Evolutionary conservation across 148 eudicot genomes (phyloP).

Genomic region (Euryodendron excelsum): DNA sequence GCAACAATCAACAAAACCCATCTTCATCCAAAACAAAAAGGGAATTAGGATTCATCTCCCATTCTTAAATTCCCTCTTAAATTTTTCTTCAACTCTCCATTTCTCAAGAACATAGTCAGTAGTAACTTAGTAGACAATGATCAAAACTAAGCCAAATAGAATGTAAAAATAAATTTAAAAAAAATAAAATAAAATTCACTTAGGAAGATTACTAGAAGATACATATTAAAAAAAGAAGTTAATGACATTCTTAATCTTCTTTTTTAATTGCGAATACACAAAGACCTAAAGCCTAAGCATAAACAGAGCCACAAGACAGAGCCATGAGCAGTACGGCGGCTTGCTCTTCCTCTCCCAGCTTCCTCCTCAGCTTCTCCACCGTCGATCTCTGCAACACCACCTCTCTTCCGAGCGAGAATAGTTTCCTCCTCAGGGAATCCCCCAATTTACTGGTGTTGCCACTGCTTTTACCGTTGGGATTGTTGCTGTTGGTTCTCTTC

Average conservation of each 20-base stretch:
- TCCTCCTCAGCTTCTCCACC: constrained; percentile 51
- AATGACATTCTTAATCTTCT: neutral
- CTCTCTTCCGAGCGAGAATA: constrained; percentile 54
- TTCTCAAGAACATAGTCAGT: too few species aligned
- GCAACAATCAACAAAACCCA: neutral
- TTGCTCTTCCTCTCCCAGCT: constrained; percentile 77
- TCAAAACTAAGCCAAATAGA: too few species aligned
- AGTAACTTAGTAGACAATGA: too few species aligned
- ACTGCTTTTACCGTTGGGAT: constrained; percentile 17
- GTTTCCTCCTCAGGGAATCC: constrained; percentile 45
- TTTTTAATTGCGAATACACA: neutral
- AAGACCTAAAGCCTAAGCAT: neutral
- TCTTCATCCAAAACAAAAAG: neutral
- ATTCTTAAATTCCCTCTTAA: too few species aligned
- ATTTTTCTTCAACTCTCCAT: too few species aligned
- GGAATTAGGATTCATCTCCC: neutral
- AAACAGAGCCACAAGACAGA: constrained; percentile 26
- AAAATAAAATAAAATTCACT: neutral
- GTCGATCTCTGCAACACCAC: constrained; percentile 69
- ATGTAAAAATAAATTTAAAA: neutral
- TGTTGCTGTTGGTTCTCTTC: constrained; percentile 32
- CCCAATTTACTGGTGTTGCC: constrained; percentile 28
- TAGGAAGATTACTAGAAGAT: neutral
- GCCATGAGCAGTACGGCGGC: constrained; percentile 52
- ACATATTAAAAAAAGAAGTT: neutral